Percentiles rank a stretch among this genome's conserved stretches.
Evolutionary conservation across 148 eudicot genomes (phyloP).

Genomic region (Heliamphora exappendiculata): DNA sequence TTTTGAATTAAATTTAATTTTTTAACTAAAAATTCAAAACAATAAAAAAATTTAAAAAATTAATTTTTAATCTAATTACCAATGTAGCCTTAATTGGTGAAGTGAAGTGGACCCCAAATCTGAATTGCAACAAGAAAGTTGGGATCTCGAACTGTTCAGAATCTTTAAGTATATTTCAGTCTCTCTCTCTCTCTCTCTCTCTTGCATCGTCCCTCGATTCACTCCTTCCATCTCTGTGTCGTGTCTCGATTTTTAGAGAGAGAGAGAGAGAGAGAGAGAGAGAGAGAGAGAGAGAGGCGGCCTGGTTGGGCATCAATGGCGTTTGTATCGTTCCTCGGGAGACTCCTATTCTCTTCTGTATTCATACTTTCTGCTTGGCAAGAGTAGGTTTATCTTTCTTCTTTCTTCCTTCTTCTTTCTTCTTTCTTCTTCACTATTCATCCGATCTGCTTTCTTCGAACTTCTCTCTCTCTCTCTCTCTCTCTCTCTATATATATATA

Average conservation of each 20-base stretch:
- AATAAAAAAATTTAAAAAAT: too few relatives aligned
- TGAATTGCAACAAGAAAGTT: too few relatives aligned
- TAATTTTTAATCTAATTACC: too few relatives aligned
- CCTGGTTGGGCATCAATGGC: conserved; percentile 38
- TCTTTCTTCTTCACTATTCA: background rate
- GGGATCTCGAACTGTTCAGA: too few relatives aligned
- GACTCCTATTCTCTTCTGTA: conserved; percentile 67
- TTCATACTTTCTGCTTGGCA: conserved; percentile 81
- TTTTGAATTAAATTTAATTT: too few relatives aligned
- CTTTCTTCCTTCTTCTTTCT: background rate
- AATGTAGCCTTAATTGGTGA: too few relatives aligned
- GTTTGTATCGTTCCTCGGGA: conserved; percentile 58
- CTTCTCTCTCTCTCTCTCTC: background rate
- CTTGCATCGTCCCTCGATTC: conserved; percentile 1
- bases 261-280: conserved; percentile 13
- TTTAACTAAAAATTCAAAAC: too few relatives aligned
- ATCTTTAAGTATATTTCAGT: background rate
- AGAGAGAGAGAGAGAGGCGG: conserved; percentile 9
- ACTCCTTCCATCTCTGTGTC: conserved; percentile 18
- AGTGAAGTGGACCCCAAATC: too few relatives aligned
- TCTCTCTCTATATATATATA: too few relatives aligned
- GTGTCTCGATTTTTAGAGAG: conserved; percentile 16
- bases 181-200: conserved; percentile 2
- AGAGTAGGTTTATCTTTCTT: conserved; percentile 38
- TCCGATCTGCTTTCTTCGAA: conserved; percentile 27